These are phyloP conservation scores for Alternaria rosae DNA, from an alignment of 2,329 filamentous ascomycete species.

Conservation along the genomic window DNA sequence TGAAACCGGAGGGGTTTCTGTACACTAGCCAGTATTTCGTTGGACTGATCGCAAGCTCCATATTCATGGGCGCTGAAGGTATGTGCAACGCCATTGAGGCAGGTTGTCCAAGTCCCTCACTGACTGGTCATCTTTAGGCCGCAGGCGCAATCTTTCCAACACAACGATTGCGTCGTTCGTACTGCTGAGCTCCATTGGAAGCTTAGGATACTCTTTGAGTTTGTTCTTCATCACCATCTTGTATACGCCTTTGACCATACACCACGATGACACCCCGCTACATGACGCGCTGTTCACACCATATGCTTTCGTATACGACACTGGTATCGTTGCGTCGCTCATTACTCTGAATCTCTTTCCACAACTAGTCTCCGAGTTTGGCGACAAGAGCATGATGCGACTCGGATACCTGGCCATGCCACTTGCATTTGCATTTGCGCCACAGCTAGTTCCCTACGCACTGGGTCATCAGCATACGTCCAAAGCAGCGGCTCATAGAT, in stretches of 20 bases:
- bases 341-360: slow-evolving; percentile 54
- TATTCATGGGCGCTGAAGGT: slow-evolving; percentile 67
- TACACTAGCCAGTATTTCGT: slow-evolving; percentile 69
- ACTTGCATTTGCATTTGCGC: slow-evolving; percentile 47
- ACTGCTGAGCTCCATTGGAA: slow-evolving; percentile 65
- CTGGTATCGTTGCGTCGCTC: slow-evolving; percentile 57
- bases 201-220: slow-evolving; percentile 68
- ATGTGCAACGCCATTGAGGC: not conserved
- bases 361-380: slow-evolving; percentile 28
- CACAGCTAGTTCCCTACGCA: slow-evolving; percentile 54
- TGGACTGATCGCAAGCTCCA: slow-evolving; percentile 62
- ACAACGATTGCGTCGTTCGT: slow-evolving; percentile 62
- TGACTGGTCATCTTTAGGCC: slow-evolving; percentile 41
- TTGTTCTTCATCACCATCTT: slow-evolving; percentile 68
- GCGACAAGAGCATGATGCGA: slow-evolving; percentile 33
- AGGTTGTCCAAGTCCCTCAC: not conserved
- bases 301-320: slow-evolving; percentile 42
- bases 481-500: slow-evolving; percentile 49
- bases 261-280: slow-evolving; percentile 36
- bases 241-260: slow-evolving; percentile 62
- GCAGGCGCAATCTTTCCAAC: slow-evolving; percentile 63
- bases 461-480: slow-evolving; percentile 58
- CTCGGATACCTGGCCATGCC: slow-evolving; percentile 40
- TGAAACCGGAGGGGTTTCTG: slow-evolving; percentile 65
- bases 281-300: slow-evolving; percentile 47